Conservation (phyloP, 805 yeast species). For the Candida maltosa region DNA sequence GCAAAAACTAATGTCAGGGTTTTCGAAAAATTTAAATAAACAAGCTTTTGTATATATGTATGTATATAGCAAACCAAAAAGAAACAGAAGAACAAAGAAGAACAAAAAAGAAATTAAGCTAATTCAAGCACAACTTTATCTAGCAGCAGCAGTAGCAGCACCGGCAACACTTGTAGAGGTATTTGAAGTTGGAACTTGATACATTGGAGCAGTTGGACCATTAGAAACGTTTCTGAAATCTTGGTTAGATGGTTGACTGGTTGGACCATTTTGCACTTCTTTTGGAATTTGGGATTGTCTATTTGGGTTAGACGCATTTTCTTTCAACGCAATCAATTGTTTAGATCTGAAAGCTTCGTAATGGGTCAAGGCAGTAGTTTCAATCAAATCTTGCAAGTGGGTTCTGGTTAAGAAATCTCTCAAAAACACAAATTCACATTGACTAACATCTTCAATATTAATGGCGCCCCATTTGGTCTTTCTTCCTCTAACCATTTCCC, state of each 20-base stretch:
- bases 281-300: conserved; percentile 20
- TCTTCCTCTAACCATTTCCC: conserved; percentile 83
- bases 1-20: no score
- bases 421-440: conserved; percentile 92
- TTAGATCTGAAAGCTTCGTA: conserved; percentile 92
- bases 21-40: no score
- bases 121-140: no score
- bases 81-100: no score
- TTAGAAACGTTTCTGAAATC: background rate
- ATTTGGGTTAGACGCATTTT: conserved; percentile 62
- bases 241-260: conserved; percentile 4
- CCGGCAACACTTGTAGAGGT: background rate
- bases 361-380: conserved; percentile 81
- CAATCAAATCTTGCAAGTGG: conserved; percentile 92
- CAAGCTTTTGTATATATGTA: no score
- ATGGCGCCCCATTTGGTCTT: conserved; percentile 92
- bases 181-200: background rate
- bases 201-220: background rate
- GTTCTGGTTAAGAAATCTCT: conserved; percentile 94
- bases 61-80: no score
- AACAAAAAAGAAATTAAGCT: no score
- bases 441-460: conserved; percentile 89
- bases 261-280: conserved; percentile 1
- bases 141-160: background rate
- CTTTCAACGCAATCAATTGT: conserved; percentile 91